A percentile compares a stretch with the other conserved stretches of the same genome.
phyloP scores from a whole-genome alignment of 2,329 filamentous ascomycete species.

The Tolypocladium ovalisporum region DNA sequence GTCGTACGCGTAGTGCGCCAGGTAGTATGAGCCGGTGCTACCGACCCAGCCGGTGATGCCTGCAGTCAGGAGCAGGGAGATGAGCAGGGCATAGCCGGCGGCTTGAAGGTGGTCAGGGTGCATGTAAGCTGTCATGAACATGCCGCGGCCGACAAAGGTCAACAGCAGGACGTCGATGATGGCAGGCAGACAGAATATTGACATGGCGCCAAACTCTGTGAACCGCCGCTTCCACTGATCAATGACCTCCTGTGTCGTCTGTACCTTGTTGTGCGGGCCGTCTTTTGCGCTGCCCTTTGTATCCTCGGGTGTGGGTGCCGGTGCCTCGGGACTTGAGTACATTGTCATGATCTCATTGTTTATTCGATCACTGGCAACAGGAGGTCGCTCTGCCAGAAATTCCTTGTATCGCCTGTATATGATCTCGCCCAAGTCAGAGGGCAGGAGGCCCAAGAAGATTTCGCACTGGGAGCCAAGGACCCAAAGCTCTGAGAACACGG shows the following conservation, averaged over 20 bases:
- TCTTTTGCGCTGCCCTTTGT: background rate
- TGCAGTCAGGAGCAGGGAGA: conserved; percentile 46
- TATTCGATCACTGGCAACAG: conserved; percentile 11
- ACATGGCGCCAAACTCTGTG: conserved; percentile 43
- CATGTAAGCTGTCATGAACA: conserved; percentile 52
- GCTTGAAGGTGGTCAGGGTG: conserved; percentile 36
- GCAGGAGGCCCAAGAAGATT: conserved; percentile 46
- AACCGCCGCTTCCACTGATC: conserved; percentile 12
- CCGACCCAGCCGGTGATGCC: conserved; percentile 54
- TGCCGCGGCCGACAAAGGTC: conserved; percentile 45
- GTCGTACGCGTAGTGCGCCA: conserved; percentile 27
- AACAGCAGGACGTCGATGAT: conserved; percentile 50
- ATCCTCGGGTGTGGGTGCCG: background rate
- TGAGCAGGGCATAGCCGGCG: conserved; percentile 44
- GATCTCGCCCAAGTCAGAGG: conserved; percentile 33
- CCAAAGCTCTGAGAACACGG: conserved; percentile 52
- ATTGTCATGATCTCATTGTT: conserved; percentile 21
- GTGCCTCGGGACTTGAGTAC: conserved; percentile 17
- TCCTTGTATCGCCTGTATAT: conserved; percentile 20
- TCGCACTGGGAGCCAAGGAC: conserved; percentile 53
- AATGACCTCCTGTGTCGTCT: conserved; percentile 5
- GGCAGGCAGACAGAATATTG: conserved; percentile 52
- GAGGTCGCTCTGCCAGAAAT: conserved; percentile 15
- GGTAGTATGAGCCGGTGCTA: conserved; percentile 51
- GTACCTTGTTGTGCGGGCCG: background rate